Evolutionary conservation across 1,284 basidiomycete genomes (phyloP), one percentile per base, ranked within the genome.

Genomic region (Cutaneotrichosporon sp.): DNA sequence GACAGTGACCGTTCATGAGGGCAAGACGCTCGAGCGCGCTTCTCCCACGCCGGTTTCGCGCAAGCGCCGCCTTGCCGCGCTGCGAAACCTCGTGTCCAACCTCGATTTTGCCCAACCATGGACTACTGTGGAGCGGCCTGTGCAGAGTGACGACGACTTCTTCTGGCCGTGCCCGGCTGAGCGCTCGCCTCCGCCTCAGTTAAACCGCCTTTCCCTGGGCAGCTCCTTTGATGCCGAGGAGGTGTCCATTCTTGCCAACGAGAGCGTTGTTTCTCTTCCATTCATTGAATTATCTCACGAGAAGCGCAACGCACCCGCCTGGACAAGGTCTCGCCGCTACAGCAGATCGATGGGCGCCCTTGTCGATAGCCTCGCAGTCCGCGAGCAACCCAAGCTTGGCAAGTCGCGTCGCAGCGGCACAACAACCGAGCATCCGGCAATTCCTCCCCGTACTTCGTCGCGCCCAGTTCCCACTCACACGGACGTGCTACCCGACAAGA

Each of bases 41-140:
- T 41, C 38, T 22, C 38, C 38, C 24, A 25, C 38, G 20, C 38
- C 38, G 14, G n/a, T 41, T 12, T 49, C 57, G 14, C 57, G 57
- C 17, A 52, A 67, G 47, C 52, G 71, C 25, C 55, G 71, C 14
- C 51, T 73, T 27, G 62, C 61, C 29, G 67, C 70, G 1, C 50
- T 73, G 10, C 52, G 64, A 11, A 67, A 65, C 35, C 57, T 71
- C n/a, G 70, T 73, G 14, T 61, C 61, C 20, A 66, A 63, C 41
- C 59, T 73, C 42, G 68, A 73, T 50, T 70, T 73, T 59, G 61
- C 62, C 34, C 65, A 71, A 39, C 68, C 61, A 9, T 72, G 70
- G 70, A 62, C 61, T 16, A 35, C 61, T 14, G 57, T 56, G 42
- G 49, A 45, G 32, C 52, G 19, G 5, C 46, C 22, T 32, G 44